Base-by-base conservation (phyloP, 1,284 basidiomycete genomes). In the Sphaerobolus stellatus region DNA sequence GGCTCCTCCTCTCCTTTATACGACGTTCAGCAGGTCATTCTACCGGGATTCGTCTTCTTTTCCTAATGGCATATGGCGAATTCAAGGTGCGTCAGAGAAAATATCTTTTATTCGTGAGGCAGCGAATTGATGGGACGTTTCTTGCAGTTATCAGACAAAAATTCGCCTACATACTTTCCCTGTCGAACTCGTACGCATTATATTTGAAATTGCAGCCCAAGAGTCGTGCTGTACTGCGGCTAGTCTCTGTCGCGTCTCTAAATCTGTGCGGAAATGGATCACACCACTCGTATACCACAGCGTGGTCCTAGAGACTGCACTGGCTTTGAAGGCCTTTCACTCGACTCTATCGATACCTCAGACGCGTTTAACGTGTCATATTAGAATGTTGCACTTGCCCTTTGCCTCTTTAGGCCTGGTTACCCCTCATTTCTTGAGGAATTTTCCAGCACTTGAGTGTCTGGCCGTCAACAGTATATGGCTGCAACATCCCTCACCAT, bases 111-210 rank as follows among this genome's bases (percentile, higher is more conserved):
- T 36, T 36, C 18, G 18, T 36, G 33, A 36, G 33, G 33, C 18
- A 36, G 33, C 33, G 11, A 36, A 36, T 11, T 36, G 33, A 11
- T 18, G 33, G 33, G 33, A 18, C 33, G 33, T 36, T 36, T 11
- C 33, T 11, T 36, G 33, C 33, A 36, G 18, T 36, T 11, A 36
- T 36, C 13, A 18, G 11, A 11, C 33, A 36, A 11, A 11, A 18
- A 18, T 18, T 36, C 18, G 13, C 33, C 33, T 49, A 9, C 45
- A 54, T 40, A 14, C 45, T n/a, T 30, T 54, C 16, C 53, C 53
- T 28, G 53, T 54, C 18, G 53, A 54, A 13, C 33, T 54, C 7
- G 53, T 49, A 18, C 53, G 53, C 14, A 28, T 54, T 14, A 49
- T 54, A 38, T 41, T 54, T 38, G 53, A 54, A 54, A 18, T 22